Base-by-base conservation (phyloP, 805 yeast genomes). In the Myxozyma udenii region DNA sequence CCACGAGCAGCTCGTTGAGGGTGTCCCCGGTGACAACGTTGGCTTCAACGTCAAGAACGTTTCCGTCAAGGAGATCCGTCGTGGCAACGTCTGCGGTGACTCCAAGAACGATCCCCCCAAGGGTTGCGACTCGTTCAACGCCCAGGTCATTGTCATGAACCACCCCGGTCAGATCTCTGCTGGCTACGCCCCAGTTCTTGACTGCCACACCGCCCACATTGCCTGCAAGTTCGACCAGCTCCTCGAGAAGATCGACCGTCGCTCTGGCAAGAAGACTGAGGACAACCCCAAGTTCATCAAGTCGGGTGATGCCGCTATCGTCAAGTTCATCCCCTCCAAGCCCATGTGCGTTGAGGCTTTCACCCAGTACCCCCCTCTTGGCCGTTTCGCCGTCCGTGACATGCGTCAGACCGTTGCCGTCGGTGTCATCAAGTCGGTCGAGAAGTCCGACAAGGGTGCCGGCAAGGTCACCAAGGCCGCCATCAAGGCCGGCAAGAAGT, bases 351-450 rank as follows among this genome's bases (percentile, higher is more conserved):
- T 90, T 65, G 96, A 91, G 78, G 80, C 91, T 66, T 91, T 83
- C 84, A 77, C 83, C 71, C 93, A 88, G 72, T 89, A 91, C 84
- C 96, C 91, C 74, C 96, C 95, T 78, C 77, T 91, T 75, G 93
- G 96, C 78, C 89, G 98, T 84, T 80, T 91, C 78, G 91, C 91
- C 74, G 96, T 89, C 83, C 90, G 97, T 86, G 97, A 89, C 80
- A 89, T 89, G 97, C 87, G 97, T 86, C 96, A 89, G 80, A 90
- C 97, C 69, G 97, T 90, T 71, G 97, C 97, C 74, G 97, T 90
- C 74, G 97, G 97, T 87, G 96, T 90, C 73, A 86, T 91, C 86
- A 91, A 91, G 84, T 76, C 88, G 63, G 95, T 88, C 68, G 95
- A 80, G 71, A 88, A 88, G 85, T 71, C 86, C 65, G 84, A 81